phyloP scores from a whole-genome alignment of 305 asterid species.

The Stenogyne calaminthoides region DNA sequence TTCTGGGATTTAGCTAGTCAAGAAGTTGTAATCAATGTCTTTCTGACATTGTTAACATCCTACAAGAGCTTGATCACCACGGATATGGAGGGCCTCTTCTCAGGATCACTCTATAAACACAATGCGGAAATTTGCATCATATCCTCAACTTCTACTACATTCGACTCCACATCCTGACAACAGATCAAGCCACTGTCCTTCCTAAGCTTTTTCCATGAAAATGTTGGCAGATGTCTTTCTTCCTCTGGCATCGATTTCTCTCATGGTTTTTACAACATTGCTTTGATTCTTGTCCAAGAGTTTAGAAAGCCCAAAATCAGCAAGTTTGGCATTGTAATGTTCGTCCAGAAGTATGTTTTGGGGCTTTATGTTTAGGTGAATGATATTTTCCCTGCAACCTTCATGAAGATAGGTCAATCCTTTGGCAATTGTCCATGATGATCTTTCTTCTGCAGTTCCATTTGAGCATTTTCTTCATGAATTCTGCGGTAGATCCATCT shows the following conservation, averaged over 20 bases:
- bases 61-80: constrained; percentile 39
- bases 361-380: constrained; percentile 52
- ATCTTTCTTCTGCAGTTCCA: constrained; percentile 38
- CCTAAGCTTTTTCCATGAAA: constrained; percentile 34
- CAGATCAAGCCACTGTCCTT: constrained; percentile 31
- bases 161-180: constrained; percentile 26
- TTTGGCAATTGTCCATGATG: constrained; percentile 39
- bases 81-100: too few relatives aligned
- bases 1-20: not conserved
- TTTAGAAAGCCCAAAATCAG: constrained; percentile 48
- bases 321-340: constrained; percentile 36
- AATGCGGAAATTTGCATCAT: constrained; percentile 36
- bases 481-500: constrained; percentile 40
- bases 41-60: constrained; percentile 28
- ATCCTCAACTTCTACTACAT: constrained; percentile 25
- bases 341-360: constrained; percentile 48
- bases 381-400: constrained; percentile 45
- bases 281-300: constrained; percentile 43
- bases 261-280: constrained; percentile 40
- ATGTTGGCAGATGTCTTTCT: constrained; percentile 28
- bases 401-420: constrained; percentile 56
- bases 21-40: constrained; percentile 21
- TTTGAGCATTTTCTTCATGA: constrained; percentile 7
- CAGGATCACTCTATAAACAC: constrained; percentile 32
- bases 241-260: constrained; percentile 29